Percentiles rank a stretch among this genome's conserved stretches.
phyloP scores from a whole-genome alignment of 352 stramenopile species.

The Pythium coloratum region DNA sequence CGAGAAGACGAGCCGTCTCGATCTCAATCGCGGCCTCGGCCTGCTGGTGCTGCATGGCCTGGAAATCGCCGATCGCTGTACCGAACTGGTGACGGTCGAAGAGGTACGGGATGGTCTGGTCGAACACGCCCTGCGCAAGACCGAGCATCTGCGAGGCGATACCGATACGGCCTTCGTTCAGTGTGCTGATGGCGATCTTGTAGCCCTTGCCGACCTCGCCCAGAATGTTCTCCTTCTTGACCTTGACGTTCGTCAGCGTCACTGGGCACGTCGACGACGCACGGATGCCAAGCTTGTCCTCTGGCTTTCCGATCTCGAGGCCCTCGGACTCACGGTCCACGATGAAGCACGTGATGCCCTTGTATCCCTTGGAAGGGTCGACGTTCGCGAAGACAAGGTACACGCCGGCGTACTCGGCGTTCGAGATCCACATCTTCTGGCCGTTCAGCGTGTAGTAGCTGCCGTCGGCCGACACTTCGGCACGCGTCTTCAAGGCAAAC shows the following conservation, averaged over 20 bases:
- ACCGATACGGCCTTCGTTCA: slow-evolving; percentile 96
- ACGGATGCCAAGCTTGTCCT: slow-evolving; percentile 97
- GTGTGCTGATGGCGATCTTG: slow-evolving; percentile 97
- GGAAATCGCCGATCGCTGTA: slow-evolving; percentile 91
- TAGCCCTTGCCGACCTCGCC: slow-evolving; percentile 94
- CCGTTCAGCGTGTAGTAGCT: slow-evolving; percentile 96
- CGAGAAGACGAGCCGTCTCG: slow-evolving; percentile 91
- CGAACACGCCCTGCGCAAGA: slow-evolving; percentile 95
- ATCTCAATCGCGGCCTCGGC: slow-evolving; percentile 95
- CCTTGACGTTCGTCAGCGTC: slow-evolving; percentile 93
- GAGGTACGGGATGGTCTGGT: slow-evolving; percentile 96
- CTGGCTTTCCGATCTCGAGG: slow-evolving; percentile 92
- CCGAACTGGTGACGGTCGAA: slow-evolving; percentile 96
- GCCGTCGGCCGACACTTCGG: slow-evolving; percentile 81
- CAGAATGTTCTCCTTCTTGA: slow-evolving; percentile 92
- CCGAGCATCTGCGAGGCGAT: slow-evolving; percentile 98
- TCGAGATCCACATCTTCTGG: slow-evolving; percentile 98
- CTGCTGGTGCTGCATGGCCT: slow-evolving; percentile 97
- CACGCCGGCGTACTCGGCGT: slow-evolving; percentile 93
- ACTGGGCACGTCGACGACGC: slow-evolving; percentile 96
- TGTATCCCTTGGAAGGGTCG: slow-evolving; percentile 92
- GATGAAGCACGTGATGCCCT: slow-evolving; percentile 98
- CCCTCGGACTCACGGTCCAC: slow-evolving; percentile 93
- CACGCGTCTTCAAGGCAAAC: slow-evolving; percentile 94
- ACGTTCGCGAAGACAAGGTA: slow-evolving; percentile 97